Evolutionary conservation across 352 stramenopile genomes (phyloP).

Genomic region (Phytophthora chlamydospora): DNA sequence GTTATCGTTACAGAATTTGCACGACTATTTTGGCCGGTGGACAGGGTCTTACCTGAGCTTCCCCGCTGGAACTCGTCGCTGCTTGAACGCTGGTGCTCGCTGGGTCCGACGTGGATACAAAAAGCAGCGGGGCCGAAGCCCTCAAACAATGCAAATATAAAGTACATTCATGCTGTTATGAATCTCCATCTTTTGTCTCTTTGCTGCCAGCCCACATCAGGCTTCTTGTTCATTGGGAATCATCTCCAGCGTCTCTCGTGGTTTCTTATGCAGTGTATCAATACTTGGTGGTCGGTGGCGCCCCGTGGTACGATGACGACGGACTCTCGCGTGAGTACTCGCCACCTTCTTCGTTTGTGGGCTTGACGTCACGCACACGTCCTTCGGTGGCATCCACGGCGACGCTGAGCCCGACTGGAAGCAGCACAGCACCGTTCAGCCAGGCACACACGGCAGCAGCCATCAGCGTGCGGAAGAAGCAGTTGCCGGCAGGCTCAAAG

Average conservation of each 20-base stretch:
- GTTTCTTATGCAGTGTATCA: slow-evolving; percentile 3
- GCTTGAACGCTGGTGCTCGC: no score
- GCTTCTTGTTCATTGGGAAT: slow-evolving; percentile 26
- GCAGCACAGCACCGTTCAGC: slow-evolving; percentile 39
- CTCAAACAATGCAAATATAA: slow-evolving; percentile 40
- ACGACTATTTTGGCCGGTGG: slow-evolving; percentile 29
- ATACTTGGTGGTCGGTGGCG: slow-evolving; percentile 24
- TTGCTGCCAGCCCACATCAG: slow-evolving; percentile 19
- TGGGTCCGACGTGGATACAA: no score
- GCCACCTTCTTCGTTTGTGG: slow-evolving; percentile 45
- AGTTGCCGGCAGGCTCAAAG: slow-evolving; percentile 46
- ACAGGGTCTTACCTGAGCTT: slow-evolving; percentile 8
- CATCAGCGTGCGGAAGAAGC: slow-evolving; percentile 55
- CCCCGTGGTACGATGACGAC: slow-evolving; percentile 35
- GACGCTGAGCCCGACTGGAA: slow-evolving; percentile 56
- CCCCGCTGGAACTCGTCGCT: neutral
- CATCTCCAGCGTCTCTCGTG: slow-evolving; percentile 1
- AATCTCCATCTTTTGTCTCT: slow-evolving; percentile 11
- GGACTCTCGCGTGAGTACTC: slow-evolving; percentile 44
- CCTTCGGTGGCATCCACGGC: slow-evolving; percentile 45
- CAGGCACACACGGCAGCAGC: slow-evolving; percentile 42
- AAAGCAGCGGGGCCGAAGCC: slow-evolving; percentile 12
- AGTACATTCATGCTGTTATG: slow-evolving; percentile 41
- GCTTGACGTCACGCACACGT: slow-evolving; percentile 43
- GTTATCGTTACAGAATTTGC: neutral